Evolutionary conservation across 2,329 filamentous ascomycete species (phyloP).

Genomic region (Colletotrichum siamense): DNA sequence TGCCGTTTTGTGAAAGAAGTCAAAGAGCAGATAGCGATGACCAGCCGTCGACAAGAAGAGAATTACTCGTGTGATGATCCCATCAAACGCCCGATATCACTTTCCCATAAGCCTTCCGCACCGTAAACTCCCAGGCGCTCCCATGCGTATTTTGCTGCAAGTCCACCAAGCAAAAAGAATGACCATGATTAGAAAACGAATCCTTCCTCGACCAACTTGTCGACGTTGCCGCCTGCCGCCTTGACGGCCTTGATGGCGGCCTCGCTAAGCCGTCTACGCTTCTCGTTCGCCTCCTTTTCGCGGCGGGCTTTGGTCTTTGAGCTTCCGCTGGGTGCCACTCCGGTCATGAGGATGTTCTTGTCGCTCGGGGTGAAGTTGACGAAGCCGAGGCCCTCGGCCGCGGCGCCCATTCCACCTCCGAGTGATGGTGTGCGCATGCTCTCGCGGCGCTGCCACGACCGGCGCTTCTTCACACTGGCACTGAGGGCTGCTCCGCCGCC

Average conservation of each 20-base stretch:
- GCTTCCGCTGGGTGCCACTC: constrained; percentile 89
- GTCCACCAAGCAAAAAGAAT: background rate
- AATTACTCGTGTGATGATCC: background rate
- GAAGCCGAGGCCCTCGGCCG: constrained; percentile 61
- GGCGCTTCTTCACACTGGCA: constrained; percentile 42
- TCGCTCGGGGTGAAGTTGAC: constrained; percentile 91
- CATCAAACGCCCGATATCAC: constrained; percentile 2
- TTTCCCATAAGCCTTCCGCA: background rate
- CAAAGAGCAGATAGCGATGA: background rate
- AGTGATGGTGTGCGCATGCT: constrained; percentile 31
- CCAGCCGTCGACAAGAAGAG: background rate
- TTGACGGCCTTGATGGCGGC: constrained; percentile 72
- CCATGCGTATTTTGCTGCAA: background rate
- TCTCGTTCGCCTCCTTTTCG: constrained; percentile 86
- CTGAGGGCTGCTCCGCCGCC: constrained; percentile 42
- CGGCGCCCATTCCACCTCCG: constrained; percentile 28
- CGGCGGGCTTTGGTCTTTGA: constrained; percentile 93
- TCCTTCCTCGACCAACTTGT: constrained; percentile 56
- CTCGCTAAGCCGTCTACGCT: constrained; percentile 71
- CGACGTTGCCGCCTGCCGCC: constrained; percentile 73
- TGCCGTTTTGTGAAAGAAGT: background rate
- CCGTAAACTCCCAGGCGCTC: constrained; percentile 5
- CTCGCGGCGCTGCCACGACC: constrained; percentile 36
- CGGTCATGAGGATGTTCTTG: constrained; percentile 78
- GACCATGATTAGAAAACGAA: constrained; percentile 42